These are phyloP conservation scores for Ogataea glucozyma DNA, from an alignment of 805 yeast species.

Conservation along the genomic window DNA sequence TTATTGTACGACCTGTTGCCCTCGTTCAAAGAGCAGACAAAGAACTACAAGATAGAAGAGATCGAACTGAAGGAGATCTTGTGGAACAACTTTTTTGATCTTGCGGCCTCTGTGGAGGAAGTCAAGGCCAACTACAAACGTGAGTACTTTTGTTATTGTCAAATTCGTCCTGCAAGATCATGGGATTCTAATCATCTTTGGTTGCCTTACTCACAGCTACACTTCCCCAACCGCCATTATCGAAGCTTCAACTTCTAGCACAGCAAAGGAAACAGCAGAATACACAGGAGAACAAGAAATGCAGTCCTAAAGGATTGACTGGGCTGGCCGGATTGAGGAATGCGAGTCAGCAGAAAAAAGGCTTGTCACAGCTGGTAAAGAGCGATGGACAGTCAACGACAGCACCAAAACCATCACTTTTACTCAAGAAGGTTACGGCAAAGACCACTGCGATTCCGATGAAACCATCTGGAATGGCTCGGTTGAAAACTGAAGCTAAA, in stretches of 20 bases:
- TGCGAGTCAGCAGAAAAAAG: not conserved
- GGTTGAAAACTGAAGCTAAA: not conserved
- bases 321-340: constrained; percentile 3
- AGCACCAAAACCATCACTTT: not conserved
- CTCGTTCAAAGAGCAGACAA: constrained; percentile 38
- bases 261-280: constrained; percentile 21
- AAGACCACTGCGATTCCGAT: not conserved
- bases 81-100: constrained; percentile 58
- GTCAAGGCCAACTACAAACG: constrained; percentile 37
- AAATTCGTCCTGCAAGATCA: constrained; percentile 9
- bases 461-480: constrained; percentile 1
- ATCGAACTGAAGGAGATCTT: constrained; percentile 56
- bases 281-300: not conserved
- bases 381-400: not conserved
- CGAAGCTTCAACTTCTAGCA: constrained; percentile 52
- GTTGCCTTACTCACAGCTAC: constrained; percentile 10
- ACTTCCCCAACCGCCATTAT: constrained; percentile 20
- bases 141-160: constrained; percentile 21
- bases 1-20: constrained; percentile 48
- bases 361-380: not conserved
- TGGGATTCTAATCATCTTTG: constrained; percentile 19
- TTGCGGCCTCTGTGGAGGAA: constrained; percentile 52
- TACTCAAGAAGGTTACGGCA: not conserved
- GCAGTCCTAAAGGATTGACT: not conserved
- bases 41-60: constrained; percentile 47